phyloP scores from a whole-genome alignment of 2,329 filamentous ascomycete species.

The Albophoma yamanashiensis region DNA sequence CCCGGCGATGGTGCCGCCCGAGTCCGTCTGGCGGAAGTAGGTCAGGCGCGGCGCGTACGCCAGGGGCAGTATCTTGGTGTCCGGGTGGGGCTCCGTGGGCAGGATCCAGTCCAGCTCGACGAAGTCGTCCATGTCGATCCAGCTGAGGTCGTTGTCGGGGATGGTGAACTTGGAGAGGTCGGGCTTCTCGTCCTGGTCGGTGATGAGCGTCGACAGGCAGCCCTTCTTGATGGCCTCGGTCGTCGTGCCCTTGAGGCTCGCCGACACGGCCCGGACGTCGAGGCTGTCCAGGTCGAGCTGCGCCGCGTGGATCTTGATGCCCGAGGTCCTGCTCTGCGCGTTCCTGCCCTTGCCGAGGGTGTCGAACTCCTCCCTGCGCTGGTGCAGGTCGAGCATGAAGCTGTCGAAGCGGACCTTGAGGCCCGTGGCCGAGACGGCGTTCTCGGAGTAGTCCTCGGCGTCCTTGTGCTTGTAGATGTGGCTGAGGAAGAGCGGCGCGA shows the following conservation, averaged over 20 bases:
- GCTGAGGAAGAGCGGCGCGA: slow-evolving; percentile 88
- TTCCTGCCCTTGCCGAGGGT: slow-evolving; percentile 68
- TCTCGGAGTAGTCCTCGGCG: slow-evolving; percentile 69
- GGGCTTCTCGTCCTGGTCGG: slow-evolving; percentile 46
- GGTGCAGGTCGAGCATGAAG: slow-evolving; percentile 94
- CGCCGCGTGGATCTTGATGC: slow-evolving; percentile 91
- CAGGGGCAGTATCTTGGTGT: slow-evolving; percentile 87
- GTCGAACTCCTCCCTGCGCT: slow-evolving; percentile 84
- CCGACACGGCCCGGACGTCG: slow-evolving; percentile 87
- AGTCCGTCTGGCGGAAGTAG: slow-evolving; percentile 95
- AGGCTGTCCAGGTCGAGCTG: slow-evolving; percentile 87
- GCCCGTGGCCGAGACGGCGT: slow-evolving; percentile 80
- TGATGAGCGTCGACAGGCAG: slow-evolving; percentile 37
- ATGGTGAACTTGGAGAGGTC: slow-evolving; percentile 88
- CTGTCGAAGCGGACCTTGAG: slow-evolving; percentile 92
- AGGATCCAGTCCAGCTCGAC: slow-evolving; percentile 96
- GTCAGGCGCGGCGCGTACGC: slow-evolving; percentile 91
- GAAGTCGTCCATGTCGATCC: slow-evolving; percentile 99
- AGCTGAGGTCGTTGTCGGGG: slow-evolving; percentile 86
- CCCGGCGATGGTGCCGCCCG: slow-evolving; percentile 67
- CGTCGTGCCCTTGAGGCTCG: slow-evolving; percentile 73
- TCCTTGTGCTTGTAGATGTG: slow-evolving; percentile 99
- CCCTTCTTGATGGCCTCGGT: slow-evolving; percentile 62
- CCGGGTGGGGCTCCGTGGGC: slow-evolving; percentile 78
- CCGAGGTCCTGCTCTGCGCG: slow-evolving; percentile 71